A percentile compares a stretch with the other conserved stretches of the same genome.
Evolutionary conservation across 305 asterid genomes (phyloP).

Genomic region (Solanum hybrid): DNA sequence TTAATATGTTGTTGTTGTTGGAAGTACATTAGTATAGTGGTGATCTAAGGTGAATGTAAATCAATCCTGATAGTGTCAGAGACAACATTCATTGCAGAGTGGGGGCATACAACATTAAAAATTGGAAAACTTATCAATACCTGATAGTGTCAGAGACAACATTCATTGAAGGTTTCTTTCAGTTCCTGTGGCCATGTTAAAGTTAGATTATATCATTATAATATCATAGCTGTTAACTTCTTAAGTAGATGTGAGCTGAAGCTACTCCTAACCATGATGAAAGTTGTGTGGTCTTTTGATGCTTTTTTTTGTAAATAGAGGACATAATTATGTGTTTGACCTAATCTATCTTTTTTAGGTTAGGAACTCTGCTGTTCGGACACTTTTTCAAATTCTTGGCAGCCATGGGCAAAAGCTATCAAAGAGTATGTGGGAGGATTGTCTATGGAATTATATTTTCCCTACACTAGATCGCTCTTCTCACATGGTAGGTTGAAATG

Average conservation of each 20-base stretch:
- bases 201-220: not conserved
- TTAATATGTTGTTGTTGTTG: not conserved
- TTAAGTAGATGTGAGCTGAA: not conserved
- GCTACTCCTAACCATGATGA: not conserved
- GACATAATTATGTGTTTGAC: constrained; percentile 12
- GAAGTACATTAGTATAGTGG: not conserved
- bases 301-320: not conserved
- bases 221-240: not conserved
- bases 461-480: constrained; percentile 82
- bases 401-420: constrained; percentile 97
- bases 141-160: too few relatives aligned
- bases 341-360: constrained; percentile 44
- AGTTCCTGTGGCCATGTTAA: not conserved
- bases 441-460: constrained; percentile 86
- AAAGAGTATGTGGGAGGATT: constrained; percentile 85
- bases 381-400: constrained; percentile 97
- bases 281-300: not conserved
- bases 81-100: not conserved
- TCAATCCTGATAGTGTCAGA: not conserved
- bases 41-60: not conserved
- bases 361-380: constrained; percentile 90
- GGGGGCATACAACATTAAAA: not conserved
- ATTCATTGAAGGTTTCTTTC: not conserved
- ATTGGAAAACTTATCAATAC: not conserved
- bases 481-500: constrained; percentile 60